Conservation (phyloP, 345 rosid species). For the Nephelium lappaceum region DNA sequence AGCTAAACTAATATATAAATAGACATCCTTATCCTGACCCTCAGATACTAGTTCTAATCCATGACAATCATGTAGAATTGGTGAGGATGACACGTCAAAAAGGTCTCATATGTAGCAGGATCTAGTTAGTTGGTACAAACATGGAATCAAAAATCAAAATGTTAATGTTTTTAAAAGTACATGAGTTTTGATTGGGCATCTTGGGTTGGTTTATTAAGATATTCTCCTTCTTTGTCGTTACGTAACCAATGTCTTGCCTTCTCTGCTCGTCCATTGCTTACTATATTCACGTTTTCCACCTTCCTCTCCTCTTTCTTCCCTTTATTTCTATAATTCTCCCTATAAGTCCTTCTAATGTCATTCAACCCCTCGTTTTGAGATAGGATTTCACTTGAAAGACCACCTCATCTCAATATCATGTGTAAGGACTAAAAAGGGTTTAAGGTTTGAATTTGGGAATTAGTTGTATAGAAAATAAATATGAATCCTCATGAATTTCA, state of each 20-base stretch:
- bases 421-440: background rate
- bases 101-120: too few species aligned
- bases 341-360: background rate
- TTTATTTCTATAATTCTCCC: background rate
- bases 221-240: slow-evolving; percentile 38
- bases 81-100: background rate
- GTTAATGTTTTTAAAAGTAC: too few species aligned
- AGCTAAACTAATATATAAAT: too few species aligned
- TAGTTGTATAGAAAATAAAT: background rate
- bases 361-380: background rate
- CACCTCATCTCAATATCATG: background rate
- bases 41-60: too few species aligned
- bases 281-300: too few species aligned
- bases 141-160: too few species aligned
- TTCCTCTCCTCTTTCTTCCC: background rate
- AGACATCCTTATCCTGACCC: too few species aligned
- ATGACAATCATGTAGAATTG: background rate
- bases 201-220: slow-evolving; percentile 20
- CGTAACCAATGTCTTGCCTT: slow-evolving; percentile 18
- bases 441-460: too few species aligned
- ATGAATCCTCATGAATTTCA: background rate
- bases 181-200: slow-evolving; percentile 27
- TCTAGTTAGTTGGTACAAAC: too few species aligned
- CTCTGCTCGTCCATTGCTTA: background rate
- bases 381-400: background rate